Evolutionary conservation across 768 basidiomycete genomes (phyloP).

Genomic region (Lentinula sp.): DNA sequence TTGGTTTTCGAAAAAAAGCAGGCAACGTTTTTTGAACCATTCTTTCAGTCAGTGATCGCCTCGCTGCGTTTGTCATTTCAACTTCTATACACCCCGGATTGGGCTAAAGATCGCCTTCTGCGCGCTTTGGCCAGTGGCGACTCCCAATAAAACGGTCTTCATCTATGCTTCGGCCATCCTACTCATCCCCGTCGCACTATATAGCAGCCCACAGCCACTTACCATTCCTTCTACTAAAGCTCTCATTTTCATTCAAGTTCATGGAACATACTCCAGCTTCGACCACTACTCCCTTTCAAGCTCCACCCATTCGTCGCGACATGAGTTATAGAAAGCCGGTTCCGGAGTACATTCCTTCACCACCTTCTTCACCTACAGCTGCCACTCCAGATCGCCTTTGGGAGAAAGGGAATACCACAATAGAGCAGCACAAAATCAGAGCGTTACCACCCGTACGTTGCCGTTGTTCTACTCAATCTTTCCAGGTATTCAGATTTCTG

Average conservation of each 20-base stretch:
- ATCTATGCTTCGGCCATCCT: neutral
- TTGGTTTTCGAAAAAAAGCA: neutral
- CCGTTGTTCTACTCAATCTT: neutral
- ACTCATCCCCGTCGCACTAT: neutral
- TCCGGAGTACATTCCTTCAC: constrained; percentile 61
- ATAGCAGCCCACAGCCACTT: neutral
- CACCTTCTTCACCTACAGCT: constrained; percentile 41
- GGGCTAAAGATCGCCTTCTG: neutral
- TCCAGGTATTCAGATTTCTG: constrained; percentile 20
- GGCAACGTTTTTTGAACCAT: neutral
- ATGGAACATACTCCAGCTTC: neutral
- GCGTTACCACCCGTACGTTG: constrained; percentile 11
- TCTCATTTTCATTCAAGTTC: neutral
- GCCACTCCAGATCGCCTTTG: constrained; percentile 18
- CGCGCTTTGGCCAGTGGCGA: neutral
- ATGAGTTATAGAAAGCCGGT: constrained; percentile 72
- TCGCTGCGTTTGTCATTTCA: neutral
- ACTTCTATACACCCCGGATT: neutral
- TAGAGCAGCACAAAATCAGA: neutral
- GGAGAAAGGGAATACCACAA: constrained; percentile 16
- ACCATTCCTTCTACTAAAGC: neutral
- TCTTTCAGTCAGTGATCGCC: neutral
- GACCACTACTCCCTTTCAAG: neutral
- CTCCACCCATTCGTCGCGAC: constrained; percentile 19
- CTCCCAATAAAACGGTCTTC: constrained; percentile 3